Evolutionary conservation across 768 basidiomycete species (phyloP).

Genomic region (Cystofilobasidium bisporidii): DNA sequence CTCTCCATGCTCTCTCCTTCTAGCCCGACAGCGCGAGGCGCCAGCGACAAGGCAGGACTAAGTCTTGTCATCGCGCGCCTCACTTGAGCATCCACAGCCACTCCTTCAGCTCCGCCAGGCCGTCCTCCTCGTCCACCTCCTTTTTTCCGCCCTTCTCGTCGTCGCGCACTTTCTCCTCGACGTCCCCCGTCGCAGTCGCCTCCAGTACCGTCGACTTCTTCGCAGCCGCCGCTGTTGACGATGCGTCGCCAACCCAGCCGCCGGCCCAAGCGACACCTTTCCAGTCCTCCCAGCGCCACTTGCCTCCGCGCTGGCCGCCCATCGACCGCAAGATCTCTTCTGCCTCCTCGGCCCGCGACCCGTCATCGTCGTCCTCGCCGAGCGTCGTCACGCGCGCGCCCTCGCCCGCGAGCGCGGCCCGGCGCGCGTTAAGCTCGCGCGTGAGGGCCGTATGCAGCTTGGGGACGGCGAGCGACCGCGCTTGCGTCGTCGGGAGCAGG

Average conservation of each 20-base stretch:
- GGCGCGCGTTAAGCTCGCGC: slow-evolving; percentile 26
- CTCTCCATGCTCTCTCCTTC: too few relatives aligned
- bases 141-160: too few relatives aligned
- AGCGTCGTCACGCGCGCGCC: slow-evolving; percentile 19
- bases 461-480: slow-evolving; percentile 23
- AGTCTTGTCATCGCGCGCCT: not conserved
- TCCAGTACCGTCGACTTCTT: not conserved
- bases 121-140: slow-evolving; percentile 7
- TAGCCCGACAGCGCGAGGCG: too few relatives aligned
- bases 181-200: not conserved
- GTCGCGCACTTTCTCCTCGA: not conserved
- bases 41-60: too few relatives aligned
- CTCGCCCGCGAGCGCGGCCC: not conserved
- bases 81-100: slow-evolving; percentile 25
- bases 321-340: slow-evolving; percentile 12
- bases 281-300: slow-evolving; percentile 29
- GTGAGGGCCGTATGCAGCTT: slow-evolving; percentile 22
- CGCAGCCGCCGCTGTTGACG: not conserved
- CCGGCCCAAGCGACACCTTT: slow-evolving; percentile 26
- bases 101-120: slow-evolving; percentile 26
- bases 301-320: not conserved
- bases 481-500: slow-evolving; percentile 10
- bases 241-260: slow-evolving; percentile 10
- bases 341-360: not conserved
- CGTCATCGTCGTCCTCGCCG: slow-evolving; percentile 14